These are phyloP conservation scores for Chaetomiaceae sp. DNA, from an alignment of 2,329 filamentous ascomycete genomes.

Conservation along the genomic window DNA sequence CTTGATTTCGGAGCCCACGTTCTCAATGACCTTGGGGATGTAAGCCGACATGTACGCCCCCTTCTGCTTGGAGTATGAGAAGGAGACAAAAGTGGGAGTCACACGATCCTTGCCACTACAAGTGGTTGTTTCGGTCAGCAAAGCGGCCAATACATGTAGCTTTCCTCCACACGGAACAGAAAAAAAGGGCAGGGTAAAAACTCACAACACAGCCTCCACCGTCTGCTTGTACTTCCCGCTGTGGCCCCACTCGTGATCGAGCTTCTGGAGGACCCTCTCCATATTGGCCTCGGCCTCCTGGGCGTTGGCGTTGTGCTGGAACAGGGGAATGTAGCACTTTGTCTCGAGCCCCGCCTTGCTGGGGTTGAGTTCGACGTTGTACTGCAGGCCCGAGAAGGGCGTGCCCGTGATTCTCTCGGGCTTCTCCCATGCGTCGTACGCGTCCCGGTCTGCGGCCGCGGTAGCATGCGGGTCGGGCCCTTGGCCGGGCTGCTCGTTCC, in stretches of 20 bases:
- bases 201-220: conserved; percentile 1
- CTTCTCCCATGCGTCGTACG: conserved; percentile 10
- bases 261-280: conserved; percentile 3
- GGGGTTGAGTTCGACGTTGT: conserved; percentile 9
- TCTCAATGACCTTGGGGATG: not conserved
- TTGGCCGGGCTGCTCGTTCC: conserved; percentile 7
- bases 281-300: conserved; percentile 3
- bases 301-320: conserved; percentile 4
- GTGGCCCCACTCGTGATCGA: conserved; percentile 5
- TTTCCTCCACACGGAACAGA: too few species aligned
- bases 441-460: not conserved
- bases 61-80: conserved; percentile 10
- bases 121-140: not conserved
- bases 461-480: not conserved
- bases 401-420: conserved; percentile 3
- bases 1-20: conserved; percentile 2
- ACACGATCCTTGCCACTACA: conserved; percentile 1
- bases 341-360: conserved; percentile 8
- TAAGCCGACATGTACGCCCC: conserved; percentile 8
- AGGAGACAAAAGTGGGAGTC: conserved; percentile 7
- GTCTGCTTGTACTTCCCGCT: conserved; percentile 3
- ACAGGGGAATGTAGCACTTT: conserved; percentile 9
- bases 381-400: conserved; percentile 2
- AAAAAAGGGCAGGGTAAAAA: too few species aligned
- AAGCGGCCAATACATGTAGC: too few species aligned